Evolutionary conservation across 2,329 filamentous ascomycete species (phyloP).

Genomic region (Fusarium robinianum): DNA sequence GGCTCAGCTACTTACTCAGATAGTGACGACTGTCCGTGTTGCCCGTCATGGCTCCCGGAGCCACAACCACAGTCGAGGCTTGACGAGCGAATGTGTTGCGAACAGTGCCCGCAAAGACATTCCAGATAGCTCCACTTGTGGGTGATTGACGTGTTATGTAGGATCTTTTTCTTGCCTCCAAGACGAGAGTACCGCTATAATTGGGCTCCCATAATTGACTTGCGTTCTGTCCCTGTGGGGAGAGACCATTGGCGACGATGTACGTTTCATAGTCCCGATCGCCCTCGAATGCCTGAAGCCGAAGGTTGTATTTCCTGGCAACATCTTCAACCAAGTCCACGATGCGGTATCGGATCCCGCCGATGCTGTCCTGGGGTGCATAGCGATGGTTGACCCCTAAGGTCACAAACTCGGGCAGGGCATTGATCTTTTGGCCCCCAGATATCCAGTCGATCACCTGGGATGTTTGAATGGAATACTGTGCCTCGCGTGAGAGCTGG

Average conservation of each 20-base stretch:
- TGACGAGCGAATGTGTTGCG: not conserved
- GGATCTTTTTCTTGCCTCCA: not conserved
- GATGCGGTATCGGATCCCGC: not conserved
- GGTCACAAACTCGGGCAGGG: constrained; percentile 63
- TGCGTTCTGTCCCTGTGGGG: not conserved
- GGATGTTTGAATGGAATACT: constrained; percentile 63
- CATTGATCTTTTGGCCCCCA: constrained; percentile 68
- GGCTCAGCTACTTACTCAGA: constrained; percentile 2
- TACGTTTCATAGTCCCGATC: constrained; percentile 6
- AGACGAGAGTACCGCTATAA: not conserved
- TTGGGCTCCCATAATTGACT: not conserved
- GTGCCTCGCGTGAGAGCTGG: constrained; percentile 20
- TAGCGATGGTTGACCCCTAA: constrained; percentile 61
- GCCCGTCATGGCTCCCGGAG: constrained; percentile 18
- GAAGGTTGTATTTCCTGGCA: not conserved
- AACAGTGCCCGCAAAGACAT: constrained; percentile 9
- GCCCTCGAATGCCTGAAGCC: constrained; percentile 7
- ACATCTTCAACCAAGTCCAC: not conserved
- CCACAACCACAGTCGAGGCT: not conserved
- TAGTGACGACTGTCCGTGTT: constrained; percentile 20
- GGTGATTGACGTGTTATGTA: constrained; percentile 1
- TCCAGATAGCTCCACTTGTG: constrained; percentile 6
- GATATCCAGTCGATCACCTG: constrained; percentile 61
- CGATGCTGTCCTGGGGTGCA: constrained; percentile 11
- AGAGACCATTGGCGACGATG: not conserved